phyloP scores from a whole-genome alignment of 257 asterid genomes.

The Eucommia ulmoides region DNA sequence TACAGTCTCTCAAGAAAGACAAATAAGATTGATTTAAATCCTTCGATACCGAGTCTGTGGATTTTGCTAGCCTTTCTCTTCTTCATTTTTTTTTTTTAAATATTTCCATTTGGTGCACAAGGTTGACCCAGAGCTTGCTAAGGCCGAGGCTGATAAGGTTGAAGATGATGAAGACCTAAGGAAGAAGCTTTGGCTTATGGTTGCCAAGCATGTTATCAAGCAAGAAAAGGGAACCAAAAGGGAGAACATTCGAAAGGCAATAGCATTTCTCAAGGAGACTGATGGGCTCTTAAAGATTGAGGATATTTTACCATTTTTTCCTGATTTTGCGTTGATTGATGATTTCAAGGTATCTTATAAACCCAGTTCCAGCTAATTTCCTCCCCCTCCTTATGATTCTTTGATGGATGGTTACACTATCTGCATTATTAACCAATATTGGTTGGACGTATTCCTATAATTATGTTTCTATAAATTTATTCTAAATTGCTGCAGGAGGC shows the following conservation, averaged over 20 bases:
- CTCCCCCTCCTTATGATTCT: no score
- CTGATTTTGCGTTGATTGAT: conserved; percentile 90
- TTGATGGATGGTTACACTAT: no score
- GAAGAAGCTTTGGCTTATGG: conserved; percentile 97
- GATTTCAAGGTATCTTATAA: conserved; percentile 98
- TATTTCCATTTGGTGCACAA: conserved; percentile 16
- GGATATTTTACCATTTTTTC: conserved; percentile 94
- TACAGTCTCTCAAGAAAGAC: no score
- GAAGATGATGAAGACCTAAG: conserved; percentile 96
- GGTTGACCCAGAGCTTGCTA: conserved; percentile 98
- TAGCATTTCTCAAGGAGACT: conserved; percentile 96
- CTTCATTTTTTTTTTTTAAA: no score
- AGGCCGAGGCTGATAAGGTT: conserved; percentile 99
- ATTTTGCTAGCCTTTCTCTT: no score
- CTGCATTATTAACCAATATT: no score
- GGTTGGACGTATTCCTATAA: no score
- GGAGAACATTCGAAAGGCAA: conserved; percentile 95
- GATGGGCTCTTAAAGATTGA: conserved; percentile 94
- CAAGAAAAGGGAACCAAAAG: conserved; percentile 97
- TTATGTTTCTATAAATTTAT: no score
- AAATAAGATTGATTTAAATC: no score
- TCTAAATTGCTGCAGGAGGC: conserved; percentile 60
- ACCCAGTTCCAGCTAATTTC: no score
- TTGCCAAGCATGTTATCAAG: conserved; percentile 90
- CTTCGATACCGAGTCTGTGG: no score